Conservation (phyloP, 345 rosid genomes). For the Populus alba region DNA sequence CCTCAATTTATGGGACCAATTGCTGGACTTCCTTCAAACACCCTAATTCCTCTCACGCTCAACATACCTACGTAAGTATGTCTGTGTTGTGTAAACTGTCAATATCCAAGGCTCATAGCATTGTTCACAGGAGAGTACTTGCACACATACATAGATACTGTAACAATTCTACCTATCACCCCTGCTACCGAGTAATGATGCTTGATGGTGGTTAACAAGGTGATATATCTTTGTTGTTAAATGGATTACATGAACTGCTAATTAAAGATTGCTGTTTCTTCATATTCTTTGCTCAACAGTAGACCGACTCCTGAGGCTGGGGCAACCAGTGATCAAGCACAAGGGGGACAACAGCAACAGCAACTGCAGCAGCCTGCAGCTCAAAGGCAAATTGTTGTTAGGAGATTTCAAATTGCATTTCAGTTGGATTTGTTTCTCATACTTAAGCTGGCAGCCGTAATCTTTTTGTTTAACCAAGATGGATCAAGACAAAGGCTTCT, state of each 20-base stretch:
- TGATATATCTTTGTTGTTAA: not conserved
- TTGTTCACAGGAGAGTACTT: not conserved
- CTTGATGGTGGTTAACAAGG: not conserved
- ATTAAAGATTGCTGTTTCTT: not conserved
- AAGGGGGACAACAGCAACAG: constrained; percentile 44
- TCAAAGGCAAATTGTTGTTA: constrained; percentile 68
- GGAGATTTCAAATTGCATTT: constrained; percentile 92
- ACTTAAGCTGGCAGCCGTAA: constrained; percentile 86
- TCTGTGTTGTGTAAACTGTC: not conserved
- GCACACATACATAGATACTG: not conserved
- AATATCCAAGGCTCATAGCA: not conserved
- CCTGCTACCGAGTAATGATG: not conserved
- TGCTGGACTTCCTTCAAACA: constrained; percentile 63
- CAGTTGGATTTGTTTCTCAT: constrained; percentile 88
- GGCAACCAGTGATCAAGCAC: constrained; percentile 44
- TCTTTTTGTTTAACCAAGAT: constrained; percentile 95
- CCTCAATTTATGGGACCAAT: constrained; percentile 54
- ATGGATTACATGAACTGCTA: not conserved
- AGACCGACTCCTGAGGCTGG: constrained; percentile 40
- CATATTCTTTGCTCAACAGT: constrained; percentile 19
- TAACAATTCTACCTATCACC: not conserved
- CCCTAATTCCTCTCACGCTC: constrained; percentile 88
- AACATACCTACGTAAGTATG: constrained; percentile 78
- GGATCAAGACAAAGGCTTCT: constrained; percentile 92
- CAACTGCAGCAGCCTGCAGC: constrained; percentile 63